These are phyloP conservation scores for Paecilomyces sp. DNA, from an alignment of 2,329 filamentous ascomycete species.

Conservation along the genomic window DNA sequence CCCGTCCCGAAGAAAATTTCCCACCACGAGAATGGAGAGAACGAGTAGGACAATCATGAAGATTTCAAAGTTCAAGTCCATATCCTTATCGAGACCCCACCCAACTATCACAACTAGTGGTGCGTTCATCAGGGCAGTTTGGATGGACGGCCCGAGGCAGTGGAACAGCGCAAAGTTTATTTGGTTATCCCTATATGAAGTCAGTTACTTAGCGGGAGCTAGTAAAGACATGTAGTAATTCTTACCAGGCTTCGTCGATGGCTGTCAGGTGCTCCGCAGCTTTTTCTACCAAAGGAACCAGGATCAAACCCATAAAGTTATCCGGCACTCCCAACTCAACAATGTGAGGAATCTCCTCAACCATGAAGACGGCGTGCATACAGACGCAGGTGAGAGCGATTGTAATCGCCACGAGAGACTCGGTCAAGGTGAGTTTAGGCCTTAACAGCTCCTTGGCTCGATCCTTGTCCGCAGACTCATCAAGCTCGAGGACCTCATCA, in stretches of 20 bases:
- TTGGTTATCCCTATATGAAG: constrained; percentile 33
- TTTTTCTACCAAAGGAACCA: constrained; percentile 76
- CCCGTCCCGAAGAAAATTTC: constrained; percentile 78
- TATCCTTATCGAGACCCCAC: constrained; percentile 64
- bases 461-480: constrained; percentile 62
- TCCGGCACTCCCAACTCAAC: constrained; percentile 48
- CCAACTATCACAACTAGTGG: constrained; percentile 76
- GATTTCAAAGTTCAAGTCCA: constrained; percentile 78
- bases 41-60: constrained; percentile 80
- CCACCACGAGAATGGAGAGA: constrained; percentile 76
- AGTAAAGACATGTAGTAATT: not conserved
- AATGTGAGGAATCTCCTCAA: constrained; percentile 62
- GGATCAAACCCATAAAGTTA: constrained; percentile 62
- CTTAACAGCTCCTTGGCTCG: constrained; percentile 53
- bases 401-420: constrained; percentile 59
- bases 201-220: not conserved
- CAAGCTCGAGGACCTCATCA: constrained; percentile 63
- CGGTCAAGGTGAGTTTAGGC: constrained; percentile 66
- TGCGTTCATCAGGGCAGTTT: constrained; percentile 82
- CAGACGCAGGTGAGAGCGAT: constrained; percentile 61
- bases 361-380: constrained; percentile 65
- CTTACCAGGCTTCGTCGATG: constrained; percentile 74
- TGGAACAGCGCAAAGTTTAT: constrained; percentile 84
- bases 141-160: constrained; percentile 77
- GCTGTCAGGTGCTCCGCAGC: constrained; percentile 78